These are phyloP conservation scores for Monosporascus sp. DNA, from an alignment of 2,329 filamentous ascomycete species.

Conservation along the genomic window DNA sequence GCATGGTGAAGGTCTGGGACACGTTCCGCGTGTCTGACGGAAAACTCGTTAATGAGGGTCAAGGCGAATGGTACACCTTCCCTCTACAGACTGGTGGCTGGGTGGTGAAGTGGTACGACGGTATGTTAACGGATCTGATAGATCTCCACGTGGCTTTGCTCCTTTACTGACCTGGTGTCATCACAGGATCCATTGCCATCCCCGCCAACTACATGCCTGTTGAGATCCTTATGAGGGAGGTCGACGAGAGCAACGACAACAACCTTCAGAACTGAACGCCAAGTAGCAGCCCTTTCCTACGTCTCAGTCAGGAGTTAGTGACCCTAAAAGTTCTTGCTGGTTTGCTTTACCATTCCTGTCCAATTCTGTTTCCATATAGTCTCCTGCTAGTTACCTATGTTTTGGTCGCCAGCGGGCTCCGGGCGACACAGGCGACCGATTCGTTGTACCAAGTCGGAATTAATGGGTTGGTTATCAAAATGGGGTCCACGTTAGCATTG, in stretches of 20 bases:
- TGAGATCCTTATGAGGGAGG: constrained; percentile 27
- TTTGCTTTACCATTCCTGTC: too few species aligned
- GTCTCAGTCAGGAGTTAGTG: not conserved
- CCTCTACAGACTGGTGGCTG: constrained; percentile 21
- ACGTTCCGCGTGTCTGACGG: constrained; percentile 27
- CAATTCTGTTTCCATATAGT: too few species aligned
- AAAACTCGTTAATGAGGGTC: constrained; percentile 17
- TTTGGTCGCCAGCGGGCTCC: too few species aligned
- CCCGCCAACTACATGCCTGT: constrained; percentile 29
- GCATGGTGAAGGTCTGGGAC: constrained; percentile 26
- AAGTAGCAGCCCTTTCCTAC: not conserved
- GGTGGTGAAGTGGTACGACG: constrained; percentile 32
- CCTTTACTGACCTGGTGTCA: constrained; percentile 1
- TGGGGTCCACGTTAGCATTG: too few species aligned
- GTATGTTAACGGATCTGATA: constrained; percentile 20
- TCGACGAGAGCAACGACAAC: constrained; percentile 18
- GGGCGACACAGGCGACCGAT: too few species aligned
- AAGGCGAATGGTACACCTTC: constrained; percentile 31
- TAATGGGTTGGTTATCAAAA: too few species aligned
- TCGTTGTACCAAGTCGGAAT: too few species aligned
- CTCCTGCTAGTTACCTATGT: too few species aligned
- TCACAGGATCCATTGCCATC: constrained; percentile 20
- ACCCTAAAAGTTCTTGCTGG: not conserved
- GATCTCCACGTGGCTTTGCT: not conserved
- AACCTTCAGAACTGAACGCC: not conserved